Evolutionary conservation across 495 filamentous ascomycete species (phyloP), one percentile per base, ranked within the genome.

Genomic region (Bathelium albidoporum): DNA sequence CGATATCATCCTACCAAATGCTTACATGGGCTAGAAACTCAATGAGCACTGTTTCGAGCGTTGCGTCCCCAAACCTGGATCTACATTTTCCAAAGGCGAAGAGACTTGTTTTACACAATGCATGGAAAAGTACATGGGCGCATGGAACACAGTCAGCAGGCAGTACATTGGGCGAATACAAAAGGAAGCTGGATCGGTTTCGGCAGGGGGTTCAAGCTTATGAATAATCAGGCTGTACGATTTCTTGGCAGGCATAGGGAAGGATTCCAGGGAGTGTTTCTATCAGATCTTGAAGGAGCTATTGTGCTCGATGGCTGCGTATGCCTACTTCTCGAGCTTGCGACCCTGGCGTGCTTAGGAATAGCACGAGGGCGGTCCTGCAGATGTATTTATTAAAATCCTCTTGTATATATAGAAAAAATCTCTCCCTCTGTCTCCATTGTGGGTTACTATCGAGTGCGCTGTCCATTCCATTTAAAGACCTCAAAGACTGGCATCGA

Each of bases 111-210:
- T 93, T 64, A 87, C 87, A 7, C 77, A 80, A 65, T 98, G 94
- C 79, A 94, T 96, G 88, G 90, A 97, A 73, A 98, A 98, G 78
- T 98, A 98, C 80, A 95, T 97, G 82, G 76, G 80, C 28, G 83
- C 89, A 34, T 98, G 95, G 95, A 96, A 97, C 74, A 78, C 81
- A 62, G 88, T 95, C 63, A 90, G 85, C 75, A 72, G 81, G 64
- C 80, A 85, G 29, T 96, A 95, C 73, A 80, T 96, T 66, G 70
- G 70, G 58, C 81, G 90, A 69, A 81, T 95, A 75, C 85, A 89
- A 71, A 77, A 80, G 63, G 66, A 55, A 55, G 49, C 49, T 16
- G 49, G 22, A 3, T 55, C 49, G 24, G 11, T 16, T n/a, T 10
- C 18, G 20, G 4, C n/a, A 11, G 49, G 49, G 12, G 24, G 24